These are phyloP conservation scores for Candida wancherniae DNA, from an alignment of 805 yeast species.

Conservation along the genomic window DNA sequence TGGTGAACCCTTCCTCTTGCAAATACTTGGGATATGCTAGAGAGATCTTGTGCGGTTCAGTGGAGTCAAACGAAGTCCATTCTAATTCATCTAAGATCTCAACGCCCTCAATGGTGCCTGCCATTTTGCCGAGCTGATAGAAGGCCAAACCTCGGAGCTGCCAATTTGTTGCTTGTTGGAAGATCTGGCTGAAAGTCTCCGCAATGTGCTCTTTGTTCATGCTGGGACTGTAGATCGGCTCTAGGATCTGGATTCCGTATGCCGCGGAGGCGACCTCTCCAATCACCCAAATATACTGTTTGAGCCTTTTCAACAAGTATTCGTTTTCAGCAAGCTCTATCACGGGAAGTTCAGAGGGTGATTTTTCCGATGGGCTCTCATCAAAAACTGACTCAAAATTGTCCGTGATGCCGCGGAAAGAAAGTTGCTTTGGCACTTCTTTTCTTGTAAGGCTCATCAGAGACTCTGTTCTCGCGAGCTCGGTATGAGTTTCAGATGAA, in stretches of 20 bases:
- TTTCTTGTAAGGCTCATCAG: too few species aligned
- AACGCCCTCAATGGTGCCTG: slow-evolving; percentile 71
- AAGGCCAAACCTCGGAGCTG: slow-evolving; percentile 73
- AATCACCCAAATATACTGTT: slow-evolving; percentile 80
- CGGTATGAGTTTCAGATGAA: too few species aligned
- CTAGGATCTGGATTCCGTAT: slow-evolving; percentile 52
- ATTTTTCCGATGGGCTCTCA: slow-evolving; percentile 2
- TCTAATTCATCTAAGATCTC: slow-evolving; percentile 79
- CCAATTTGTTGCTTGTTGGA: slow-evolving; percentile 37
- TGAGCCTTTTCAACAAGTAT: slow-evolving; percentile 37
- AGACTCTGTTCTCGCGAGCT: too few species aligned
- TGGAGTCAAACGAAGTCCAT: slow-evolving; percentile 43
- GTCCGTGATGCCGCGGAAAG: too few species aligned
- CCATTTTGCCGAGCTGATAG: slow-evolving; percentile 68
- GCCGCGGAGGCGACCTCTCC: slow-evolving; percentile 77
- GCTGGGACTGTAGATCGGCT: slow-evolving; percentile 24
- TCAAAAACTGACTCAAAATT: slow-evolving; percentile 6
- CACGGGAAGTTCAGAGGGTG: slow-evolving; percentile 1
- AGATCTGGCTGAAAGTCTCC: slow-evolving; percentile 44
- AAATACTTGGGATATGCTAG: slow-evolving; percentile 16
- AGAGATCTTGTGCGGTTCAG: slow-evolving; percentile 1
- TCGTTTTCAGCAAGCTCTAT: slow-evolving; percentile 16
- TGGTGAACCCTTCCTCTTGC: slow-evolving; percentile 13
- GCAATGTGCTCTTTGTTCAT: slow-evolving; percentile 26
- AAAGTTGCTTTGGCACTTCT: too few species aligned